A percentile compares a stretch with the other conserved stretches of the same genome.
Evolutionary conservation across 352 stramenopile species (phyloP).

Genomic region (Pythium brassicae): DNA sequence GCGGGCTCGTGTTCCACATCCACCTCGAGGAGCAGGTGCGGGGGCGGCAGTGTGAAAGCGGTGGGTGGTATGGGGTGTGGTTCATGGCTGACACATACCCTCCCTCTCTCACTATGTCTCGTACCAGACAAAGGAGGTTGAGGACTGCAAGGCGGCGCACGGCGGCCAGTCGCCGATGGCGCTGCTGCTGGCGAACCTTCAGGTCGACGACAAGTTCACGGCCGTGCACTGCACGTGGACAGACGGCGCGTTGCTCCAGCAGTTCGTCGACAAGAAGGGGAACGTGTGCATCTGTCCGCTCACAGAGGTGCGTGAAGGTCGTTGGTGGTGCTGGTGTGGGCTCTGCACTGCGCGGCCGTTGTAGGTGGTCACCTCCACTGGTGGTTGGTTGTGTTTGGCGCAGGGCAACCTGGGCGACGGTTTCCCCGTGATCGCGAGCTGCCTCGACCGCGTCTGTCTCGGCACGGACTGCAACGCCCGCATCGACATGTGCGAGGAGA

Average conservation of each 20-base stretch:
- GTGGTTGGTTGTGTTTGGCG: neutral
- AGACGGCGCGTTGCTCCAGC: constrained; percentile 39
- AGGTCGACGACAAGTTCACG: constrained; percentile 71
- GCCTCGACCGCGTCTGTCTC: constrained; percentile 58
- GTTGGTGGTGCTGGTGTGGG: no score
- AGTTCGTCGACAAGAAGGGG: constrained; percentile 54
- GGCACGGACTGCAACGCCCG: constrained; percentile 76
- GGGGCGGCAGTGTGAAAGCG: no score
- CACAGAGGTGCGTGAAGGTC: constrained; percentile 34
- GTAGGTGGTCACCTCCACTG: no score
- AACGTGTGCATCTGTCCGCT: constrained; percentile 77
- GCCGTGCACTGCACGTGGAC: constrained; percentile 79
- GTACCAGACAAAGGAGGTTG: constrained; percentile 69
- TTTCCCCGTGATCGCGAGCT: constrained; percentile 65
- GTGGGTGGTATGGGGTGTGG: no score
- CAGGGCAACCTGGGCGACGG: constrained; percentile 68
- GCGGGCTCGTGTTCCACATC: constrained; percentile 67
- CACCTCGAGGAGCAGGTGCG: constrained; percentile 52
- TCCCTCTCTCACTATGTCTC: no score
- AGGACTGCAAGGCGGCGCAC: constrained; percentile 64
- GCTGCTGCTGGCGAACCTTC: constrained; percentile 56
- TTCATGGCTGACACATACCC: no score
- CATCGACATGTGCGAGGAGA: constrained; percentile 82
- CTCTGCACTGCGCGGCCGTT: no score
- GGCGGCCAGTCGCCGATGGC: constrained; percentile 57